phyloP scores from a whole-genome alignment of 257 asterid species.

The Verbena officinalis region DNA sequence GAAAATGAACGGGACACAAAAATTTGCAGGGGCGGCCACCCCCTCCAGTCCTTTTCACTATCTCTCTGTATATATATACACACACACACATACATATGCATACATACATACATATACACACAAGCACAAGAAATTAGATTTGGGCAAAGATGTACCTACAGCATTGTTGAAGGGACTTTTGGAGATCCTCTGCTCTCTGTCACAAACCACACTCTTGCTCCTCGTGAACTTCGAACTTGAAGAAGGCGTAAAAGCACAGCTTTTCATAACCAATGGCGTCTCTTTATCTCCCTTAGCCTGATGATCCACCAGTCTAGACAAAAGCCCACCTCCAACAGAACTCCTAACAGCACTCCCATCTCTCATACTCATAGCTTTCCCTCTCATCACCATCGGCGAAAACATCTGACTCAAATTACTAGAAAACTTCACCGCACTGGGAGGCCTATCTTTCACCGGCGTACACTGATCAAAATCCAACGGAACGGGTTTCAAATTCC shows the following conservation, averaged over 20 bases:
- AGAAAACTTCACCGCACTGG: slow-evolving; percentile 53
- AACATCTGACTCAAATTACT: slow-evolving; percentile 45
- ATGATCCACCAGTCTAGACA: slow-evolving; percentile 54
- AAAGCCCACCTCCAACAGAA: slow-evolving; percentile 71
- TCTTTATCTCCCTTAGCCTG: slow-evolving; percentile 49
- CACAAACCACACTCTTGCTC: slow-evolving; percentile 72
- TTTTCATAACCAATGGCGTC: slow-evolving; percentile 64
- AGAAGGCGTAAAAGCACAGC: slow-evolving; percentile 60
- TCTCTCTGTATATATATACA: too few species aligned
- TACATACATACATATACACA: too few species aligned
- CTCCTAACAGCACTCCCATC: slow-evolving; percentile 77
- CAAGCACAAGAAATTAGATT: not conserved
- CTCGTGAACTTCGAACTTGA: slow-evolving; percentile 52
- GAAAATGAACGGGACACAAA: too few species aligned
- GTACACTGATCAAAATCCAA: slow-evolving; percentile 93
- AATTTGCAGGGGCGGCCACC: too few species aligned
- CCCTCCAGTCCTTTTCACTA: too few species aligned
- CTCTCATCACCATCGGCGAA: slow-evolving; percentile 66
- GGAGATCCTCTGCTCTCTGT: slow-evolving; percentile 55
- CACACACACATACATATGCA: too few species aligned
- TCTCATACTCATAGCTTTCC: slow-evolving; percentile 62
- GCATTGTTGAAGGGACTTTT: slow-evolving; percentile 62
- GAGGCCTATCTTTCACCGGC: slow-evolving; percentile 68
- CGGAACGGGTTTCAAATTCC: slow-evolving; percentile 68
- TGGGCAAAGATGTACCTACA: slow-evolving; percentile 81